Evolutionary conservation across 2,329 filamentous ascomycete genomes (phyloP).

Genomic region (Neofusicoccum sp.): DNA sequence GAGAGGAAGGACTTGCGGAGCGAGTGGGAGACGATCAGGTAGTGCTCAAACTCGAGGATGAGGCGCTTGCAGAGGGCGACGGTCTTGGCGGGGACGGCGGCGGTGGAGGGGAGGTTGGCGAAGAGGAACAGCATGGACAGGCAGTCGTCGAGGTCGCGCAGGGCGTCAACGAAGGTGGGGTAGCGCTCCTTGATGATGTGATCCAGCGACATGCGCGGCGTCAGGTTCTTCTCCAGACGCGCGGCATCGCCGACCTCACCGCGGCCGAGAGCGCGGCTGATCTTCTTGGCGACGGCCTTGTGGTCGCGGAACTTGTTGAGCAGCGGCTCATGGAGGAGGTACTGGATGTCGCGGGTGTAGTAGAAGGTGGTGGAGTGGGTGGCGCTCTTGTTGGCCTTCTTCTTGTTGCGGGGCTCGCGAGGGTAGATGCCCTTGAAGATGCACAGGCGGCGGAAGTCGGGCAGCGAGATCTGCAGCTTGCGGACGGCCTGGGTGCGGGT

Average conservation of each 20-base stretch:
- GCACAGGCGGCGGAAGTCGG: constrained; percentile 95
- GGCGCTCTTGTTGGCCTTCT: constrained; percentile 90
- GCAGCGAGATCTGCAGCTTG: constrained; percentile 95
- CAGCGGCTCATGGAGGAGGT: constrained; percentile 93
- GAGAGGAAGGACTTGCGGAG: constrained; percentile 95
- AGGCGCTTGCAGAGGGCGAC: constrained; percentile 92
- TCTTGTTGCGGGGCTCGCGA: constrained; percentile 92
- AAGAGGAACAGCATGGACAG: constrained; percentile 97
- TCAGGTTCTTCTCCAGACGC: constrained; percentile 86
- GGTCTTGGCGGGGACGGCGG: constrained; percentile 88
- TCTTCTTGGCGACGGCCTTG: constrained; percentile 97
- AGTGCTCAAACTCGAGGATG: constrained; percentile 95
- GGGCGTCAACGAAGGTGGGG: constrained; percentile 90
- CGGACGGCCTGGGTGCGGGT: constrained; percentile 95
- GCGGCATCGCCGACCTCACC: constrained; percentile 88
- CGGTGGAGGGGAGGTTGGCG: constrained; percentile 88
- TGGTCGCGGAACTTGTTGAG: constrained; percentile 95
- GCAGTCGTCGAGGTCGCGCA: constrained; percentile 94
- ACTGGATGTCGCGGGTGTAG: constrained; percentile 94
- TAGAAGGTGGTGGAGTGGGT: constrained; percentile 91
- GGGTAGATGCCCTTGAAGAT: constrained; percentile 99
- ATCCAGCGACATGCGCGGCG: constrained; percentile 85
- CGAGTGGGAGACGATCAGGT: constrained; percentile 87
- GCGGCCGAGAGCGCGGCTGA: constrained; percentile 83
- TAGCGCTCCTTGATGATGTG: constrained; percentile 98